phyloP scores from a whole-genome alignment of 495 filamentous ascomycete genomes.

The Penicillium macrosclerotiorum region DNA sequence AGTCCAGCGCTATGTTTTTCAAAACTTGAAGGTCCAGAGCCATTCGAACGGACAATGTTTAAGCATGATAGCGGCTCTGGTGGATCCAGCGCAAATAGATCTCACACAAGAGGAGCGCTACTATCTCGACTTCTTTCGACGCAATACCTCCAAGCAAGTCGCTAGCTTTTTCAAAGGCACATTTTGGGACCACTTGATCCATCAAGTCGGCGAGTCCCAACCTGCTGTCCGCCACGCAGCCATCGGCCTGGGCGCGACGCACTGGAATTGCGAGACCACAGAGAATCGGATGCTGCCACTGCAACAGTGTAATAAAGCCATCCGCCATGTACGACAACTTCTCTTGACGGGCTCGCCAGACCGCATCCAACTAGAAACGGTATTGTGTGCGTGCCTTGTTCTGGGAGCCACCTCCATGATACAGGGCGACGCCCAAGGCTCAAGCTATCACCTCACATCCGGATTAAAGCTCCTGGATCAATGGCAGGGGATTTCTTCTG shows the following conservation, averaged over 20 bases:
- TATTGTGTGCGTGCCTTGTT: conserved; percentile 12
- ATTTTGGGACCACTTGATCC: conserved; percentile 53
- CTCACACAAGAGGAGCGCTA: conserved; percentile 12
- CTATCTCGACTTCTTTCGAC: conserved; percentile 17
- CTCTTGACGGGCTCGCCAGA: too few relatives aligned
- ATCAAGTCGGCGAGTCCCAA: conserved; percentile 48
- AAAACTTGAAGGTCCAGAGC: too few relatives aligned
- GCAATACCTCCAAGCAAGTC: conserved; percentile 35
- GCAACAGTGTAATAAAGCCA: conserved; percentile 46
- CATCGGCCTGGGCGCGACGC: conserved; percentile 41
- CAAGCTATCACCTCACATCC: conserved; percentile 29
- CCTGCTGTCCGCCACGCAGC: conserved; percentile 52
- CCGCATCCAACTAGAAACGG: conserved; percentile 5
- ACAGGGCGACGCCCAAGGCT: conserved; percentile 36
- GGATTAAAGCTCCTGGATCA: conserved; percentile 13
- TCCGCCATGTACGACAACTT: conserved; percentile 20
- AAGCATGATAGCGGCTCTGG: too few relatives aligned
- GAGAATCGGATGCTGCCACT: conserved; percentile 29
- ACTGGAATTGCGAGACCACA: conserved; percentile 16
- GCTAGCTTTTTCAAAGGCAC: conserved; percentile 42
- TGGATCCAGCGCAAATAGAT: conserved; percentile 9
- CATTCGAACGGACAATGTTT: too few relatives aligned
- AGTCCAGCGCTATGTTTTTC: too few relatives aligned
- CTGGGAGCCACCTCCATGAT: conserved; percentile 40
- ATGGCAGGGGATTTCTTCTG: too few relatives aligned